Conservation (phyloP, 345 rosid species). For the Physaria fendleri region DNA sequence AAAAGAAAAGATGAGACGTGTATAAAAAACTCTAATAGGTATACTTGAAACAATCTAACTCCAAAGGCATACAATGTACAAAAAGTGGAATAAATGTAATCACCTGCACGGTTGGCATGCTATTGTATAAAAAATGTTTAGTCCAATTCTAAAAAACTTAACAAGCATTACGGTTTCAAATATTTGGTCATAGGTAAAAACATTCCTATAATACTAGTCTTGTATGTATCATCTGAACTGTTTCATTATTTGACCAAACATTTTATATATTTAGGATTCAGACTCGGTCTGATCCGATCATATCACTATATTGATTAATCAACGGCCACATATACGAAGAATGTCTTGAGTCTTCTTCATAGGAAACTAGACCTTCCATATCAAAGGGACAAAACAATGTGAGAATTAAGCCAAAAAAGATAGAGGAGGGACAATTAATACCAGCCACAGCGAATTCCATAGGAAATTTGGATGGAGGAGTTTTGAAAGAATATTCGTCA, state of each 20-base stretch:
- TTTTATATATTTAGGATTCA: not conserved
- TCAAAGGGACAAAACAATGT: not conserved
- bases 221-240: not conserved
- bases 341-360: not conserved
- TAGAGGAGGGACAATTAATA: conserved; percentile 23
- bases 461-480: conserved; percentile 65
- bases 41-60: conserved; percentile 11
- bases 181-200: not conserved
- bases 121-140: not conserved
- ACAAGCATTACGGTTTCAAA: not conserved
- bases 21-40: not conserved
- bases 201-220: not conserved
- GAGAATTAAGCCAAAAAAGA: not conserved
- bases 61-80: conserved; percentile 8
- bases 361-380: not conserved
- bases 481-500: conserved; percentile 69
- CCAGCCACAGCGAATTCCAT: conserved; percentile 69
- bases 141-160: not conserved
- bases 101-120: conserved; percentile 9
- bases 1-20: not conserved
- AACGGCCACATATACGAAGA: not conserved
- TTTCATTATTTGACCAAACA: not conserved
- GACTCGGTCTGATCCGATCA: not conserved
- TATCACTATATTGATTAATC: not conserved
- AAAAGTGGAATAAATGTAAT: conserved; percentile 5